Conservation (phyloP, 1,284 basidiomycete genomes). For the Meripilus lineatus region DNA sequence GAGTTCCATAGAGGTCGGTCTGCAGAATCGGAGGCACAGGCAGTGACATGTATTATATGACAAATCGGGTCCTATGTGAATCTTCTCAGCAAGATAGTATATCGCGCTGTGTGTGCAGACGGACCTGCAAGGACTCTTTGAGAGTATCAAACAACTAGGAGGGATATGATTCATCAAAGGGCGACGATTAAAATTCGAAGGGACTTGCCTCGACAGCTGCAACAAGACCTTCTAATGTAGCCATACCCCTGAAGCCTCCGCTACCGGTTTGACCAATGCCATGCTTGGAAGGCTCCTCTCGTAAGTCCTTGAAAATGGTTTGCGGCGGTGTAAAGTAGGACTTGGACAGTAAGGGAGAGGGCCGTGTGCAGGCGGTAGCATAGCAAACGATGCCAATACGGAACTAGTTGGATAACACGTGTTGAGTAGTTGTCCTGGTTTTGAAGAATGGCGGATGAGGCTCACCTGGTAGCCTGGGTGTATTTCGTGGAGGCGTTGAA, state of each 20-base stretch:
- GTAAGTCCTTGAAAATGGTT: constrained; percentile 39
- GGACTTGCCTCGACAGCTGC: constrained; percentile 62
- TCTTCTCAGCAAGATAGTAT: constrained; percentile 12
- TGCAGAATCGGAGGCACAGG: constrained; percentile 48
- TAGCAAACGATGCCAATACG: constrained; percentile 57
- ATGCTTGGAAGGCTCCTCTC: constrained; percentile 40
- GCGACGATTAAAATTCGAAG: not conserved
- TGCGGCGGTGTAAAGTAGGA: constrained; percentile 46
- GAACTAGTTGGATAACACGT: constrained; percentile 30
- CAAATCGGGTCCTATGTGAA: constrained; percentile 26
- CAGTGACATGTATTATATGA: constrained; percentile 62
- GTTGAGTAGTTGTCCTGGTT: not conserved
- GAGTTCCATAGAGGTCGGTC: constrained; percentile 53
- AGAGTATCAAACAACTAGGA: constrained; percentile 54
- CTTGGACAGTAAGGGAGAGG: constrained; percentile 50
- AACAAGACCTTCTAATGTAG: constrained; percentile 65
- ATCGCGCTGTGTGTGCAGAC: constrained; percentile 13
- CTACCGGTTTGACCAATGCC: constrained; percentile 53
- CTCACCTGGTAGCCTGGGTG: constrained; percentile 31
- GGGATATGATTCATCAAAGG: not conserved
- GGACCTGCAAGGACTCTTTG: constrained; percentile 20
- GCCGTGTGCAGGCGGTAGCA: constrained; percentile 43
- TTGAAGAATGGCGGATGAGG: constrained; percentile 13
- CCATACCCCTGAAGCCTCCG: constrained; percentile 51
- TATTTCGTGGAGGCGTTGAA: constrained; percentile 47